These are phyloP conservation scores for Pythium chondricola DNA, from an alignment of 352 stramenopile genomes.

Conservation along the genomic window DNA sequence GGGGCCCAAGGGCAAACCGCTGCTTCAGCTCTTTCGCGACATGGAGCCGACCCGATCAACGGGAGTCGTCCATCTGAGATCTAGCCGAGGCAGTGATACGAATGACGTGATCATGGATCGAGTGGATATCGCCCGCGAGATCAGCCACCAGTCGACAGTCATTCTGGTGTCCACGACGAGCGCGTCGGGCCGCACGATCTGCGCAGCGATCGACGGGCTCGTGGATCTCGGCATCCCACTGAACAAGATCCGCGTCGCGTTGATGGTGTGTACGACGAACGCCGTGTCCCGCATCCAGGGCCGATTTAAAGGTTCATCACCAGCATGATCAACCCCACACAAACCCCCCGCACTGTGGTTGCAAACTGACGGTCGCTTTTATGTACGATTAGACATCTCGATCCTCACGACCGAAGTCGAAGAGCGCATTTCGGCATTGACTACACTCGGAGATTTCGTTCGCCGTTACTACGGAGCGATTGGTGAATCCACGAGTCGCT, in stretches of 20 bases:
- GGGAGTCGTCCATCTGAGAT: constrained; percentile 11
- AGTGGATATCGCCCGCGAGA: constrained; percentile 17
- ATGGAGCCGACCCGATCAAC: constrained; percentile 34
- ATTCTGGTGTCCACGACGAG: constrained; percentile 5
- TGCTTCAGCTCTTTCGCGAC: constrained; percentile 43
- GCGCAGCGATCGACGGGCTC: constrained; percentile 16
- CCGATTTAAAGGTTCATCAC: constrained; percentile 43
- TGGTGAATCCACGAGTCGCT: too few relatives aligned
- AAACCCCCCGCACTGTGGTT: too few relatives aligned
- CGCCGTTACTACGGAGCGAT: too few relatives aligned
- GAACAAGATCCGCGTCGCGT: constrained; percentile 33
- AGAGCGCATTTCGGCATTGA: too few relatives aligned
- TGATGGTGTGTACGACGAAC: constrained; percentile 23
- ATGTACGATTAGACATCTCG: too few relatives aligned
- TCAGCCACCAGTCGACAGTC: background rate
- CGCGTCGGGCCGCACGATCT: constrained; percentile 1
- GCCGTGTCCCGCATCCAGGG: constrained; percentile 24
- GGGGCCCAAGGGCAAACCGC: constrained; percentile 30
- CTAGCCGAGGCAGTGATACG: background rate
- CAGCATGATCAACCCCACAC: too few relatives aligned
- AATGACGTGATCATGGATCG: background rate
- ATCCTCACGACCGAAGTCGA: too few relatives aligned
- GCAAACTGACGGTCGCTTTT: too few relatives aligned
- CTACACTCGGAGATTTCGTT: too few relatives aligned
- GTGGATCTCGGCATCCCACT: constrained; percentile 23